Evolutionary conservation across 2,329 filamentous ascomycete species (phyloP), one percentile per base, ranked within the genome.

Genomic region (Clonostachys byssicola): DNA sequence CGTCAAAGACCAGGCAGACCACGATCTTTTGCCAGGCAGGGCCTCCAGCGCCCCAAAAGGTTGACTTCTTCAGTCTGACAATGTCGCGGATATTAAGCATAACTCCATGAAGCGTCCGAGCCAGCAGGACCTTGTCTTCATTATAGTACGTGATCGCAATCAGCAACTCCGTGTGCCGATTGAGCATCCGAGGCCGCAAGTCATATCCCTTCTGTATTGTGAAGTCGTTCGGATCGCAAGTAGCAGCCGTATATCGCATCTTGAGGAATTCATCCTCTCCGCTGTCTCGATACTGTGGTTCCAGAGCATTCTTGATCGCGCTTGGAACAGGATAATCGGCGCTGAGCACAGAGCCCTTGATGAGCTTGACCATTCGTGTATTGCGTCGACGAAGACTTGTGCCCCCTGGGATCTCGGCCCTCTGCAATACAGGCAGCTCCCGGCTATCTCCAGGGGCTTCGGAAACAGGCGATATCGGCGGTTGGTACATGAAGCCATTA

Each of bases 11-110:
- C 54, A 96, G 74, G 65, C 87, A 92, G 49, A 96, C 91, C 23
- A 96, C 91, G 61, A 96, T 96, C 74, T 96, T 96, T 66, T 96
- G 91, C 91, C 91, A 96, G 46, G 91, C 91, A 9, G 91, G 91
- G 48, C 91, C 91, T 57, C 91, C 91, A 73, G 94, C 92, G 74
- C 95, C 95, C 91, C 91, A 96, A 74, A 96, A 96, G 60, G 92
- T 89, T 30, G 91, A 95, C 71, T 92, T 95, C 71, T 30, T 30
- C 23, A 95, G 95, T 71, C 95, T 95, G 59, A 95, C 90, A 63
- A 96, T 96, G 60, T 96, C 91, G 51, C 90, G 86, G 60, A 96
- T 92, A 66, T 96, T 96, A 67, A 95, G 89, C 91, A 96, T 96
- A 47, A 94, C 89, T 75, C 91, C 89, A 67, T 96, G 91, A 46